phyloP scores from a whole-genome alignment of 192 early-diverging fungal species.

The Backusella psychrophila region DNA sequence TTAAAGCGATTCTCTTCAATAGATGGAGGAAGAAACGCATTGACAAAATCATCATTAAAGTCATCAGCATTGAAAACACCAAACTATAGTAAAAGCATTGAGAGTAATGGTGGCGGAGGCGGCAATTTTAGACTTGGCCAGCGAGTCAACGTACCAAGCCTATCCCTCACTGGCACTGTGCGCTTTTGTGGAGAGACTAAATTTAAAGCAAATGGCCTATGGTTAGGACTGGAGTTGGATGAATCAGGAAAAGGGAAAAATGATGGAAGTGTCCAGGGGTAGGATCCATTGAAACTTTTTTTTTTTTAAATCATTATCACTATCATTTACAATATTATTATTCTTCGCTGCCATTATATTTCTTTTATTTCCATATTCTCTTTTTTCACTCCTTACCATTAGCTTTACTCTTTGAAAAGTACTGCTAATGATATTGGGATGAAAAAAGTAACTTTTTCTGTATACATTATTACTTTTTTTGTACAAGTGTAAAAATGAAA shows the following conservation, averaged over 20 bases:
- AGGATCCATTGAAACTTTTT: not conserved
- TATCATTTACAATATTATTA: not conserved
- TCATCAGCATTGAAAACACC: not conserved
- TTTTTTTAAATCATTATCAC: not conserved
- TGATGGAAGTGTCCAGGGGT: slow-evolving; percentile 68
- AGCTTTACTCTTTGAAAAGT: not conserved
- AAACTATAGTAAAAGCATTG: not conserved
- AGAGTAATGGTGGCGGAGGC: not conserved
- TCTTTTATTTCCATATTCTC: not conserved
- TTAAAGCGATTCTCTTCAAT: slow-evolving; percentile 7
- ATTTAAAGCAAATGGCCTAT: slow-evolving; percentile 64
- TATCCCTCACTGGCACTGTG: slow-evolving; percentile 51
- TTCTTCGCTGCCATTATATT: not conserved
- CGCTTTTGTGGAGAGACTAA: slow-evolving; percentile 66
- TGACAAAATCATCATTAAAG: not conserved
- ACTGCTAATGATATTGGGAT: not conserved
- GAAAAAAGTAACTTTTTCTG: slow-evolving; percentile 1
- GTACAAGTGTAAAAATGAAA: not conserved
- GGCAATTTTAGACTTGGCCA: slow-evolving; percentile 7
- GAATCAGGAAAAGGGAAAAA: slow-evolving; percentile 73
- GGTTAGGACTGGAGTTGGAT: slow-evolving; percentile 82
- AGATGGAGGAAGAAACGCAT: not conserved
- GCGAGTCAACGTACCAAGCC: slow-evolving; percentile 14
- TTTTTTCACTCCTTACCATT: not conserved
- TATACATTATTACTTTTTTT: not conserved